Conservation (phyloP, 331 rosid genomes). For the Malus hybrid region DNA sequence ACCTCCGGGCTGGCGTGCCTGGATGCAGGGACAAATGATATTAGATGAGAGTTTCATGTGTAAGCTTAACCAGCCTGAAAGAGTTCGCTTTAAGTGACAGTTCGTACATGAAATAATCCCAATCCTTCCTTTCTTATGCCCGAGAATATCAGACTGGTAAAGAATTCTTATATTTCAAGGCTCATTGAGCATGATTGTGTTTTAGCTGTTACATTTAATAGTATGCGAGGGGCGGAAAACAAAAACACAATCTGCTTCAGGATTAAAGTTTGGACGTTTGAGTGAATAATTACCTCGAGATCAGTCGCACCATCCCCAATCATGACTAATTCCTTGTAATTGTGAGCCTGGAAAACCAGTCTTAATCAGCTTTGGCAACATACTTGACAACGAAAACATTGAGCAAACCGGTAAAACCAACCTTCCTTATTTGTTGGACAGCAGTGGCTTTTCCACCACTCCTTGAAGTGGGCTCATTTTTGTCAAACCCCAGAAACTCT, state of each 20-base stretch:
- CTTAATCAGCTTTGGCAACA: slow-evolving; percentile 20
- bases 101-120: background rate
- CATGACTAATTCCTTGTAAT: slow-evolving; percentile 66
- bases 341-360: slow-evolving; percentile 49
- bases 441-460: slow-evolving; percentile 93
- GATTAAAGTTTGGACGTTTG: slow-evolving; percentile 3
- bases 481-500: slow-evolving; percentile 82
- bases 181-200: background rate
- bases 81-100: background rate
- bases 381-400: background rate
- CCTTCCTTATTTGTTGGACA: slow-evolving; percentile 72
- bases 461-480: slow-evolving; percentile 77
- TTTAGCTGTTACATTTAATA: background rate
- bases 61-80: background rate
- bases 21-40: background rate
- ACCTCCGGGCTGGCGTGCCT: slow-evolving; percentile 87
- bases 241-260: background rate
- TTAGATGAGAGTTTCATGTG: background rate
- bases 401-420: slow-evolving; percentile 17
- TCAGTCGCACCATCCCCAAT: slow-evolving; percentile 92
- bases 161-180: background rate
- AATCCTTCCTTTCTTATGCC: background rate
- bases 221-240: background rate
- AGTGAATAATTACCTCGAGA: slow-evolving; percentile 51
- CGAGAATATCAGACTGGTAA: too few relatives aligned